A percentile compares a stretch with the other conserved stretches of the same genome.
Evolutionary conservation across 345 rosid species (phyloP).

Genomic region (Hypericum androsaemum): DNA sequence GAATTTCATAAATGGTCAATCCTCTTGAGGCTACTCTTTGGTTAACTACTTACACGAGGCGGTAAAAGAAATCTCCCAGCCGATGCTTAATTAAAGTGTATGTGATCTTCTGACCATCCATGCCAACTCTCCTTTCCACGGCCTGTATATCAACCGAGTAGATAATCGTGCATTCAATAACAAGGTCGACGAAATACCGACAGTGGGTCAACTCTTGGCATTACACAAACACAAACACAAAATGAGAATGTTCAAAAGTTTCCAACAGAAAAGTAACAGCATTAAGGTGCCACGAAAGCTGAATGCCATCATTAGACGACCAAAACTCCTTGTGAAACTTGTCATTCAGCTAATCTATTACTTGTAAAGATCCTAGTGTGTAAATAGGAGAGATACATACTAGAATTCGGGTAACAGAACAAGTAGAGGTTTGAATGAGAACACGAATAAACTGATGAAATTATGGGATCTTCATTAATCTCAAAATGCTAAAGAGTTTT

Average conservation of each 20-base stretch:
- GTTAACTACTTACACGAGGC: constrained; percentile 83
- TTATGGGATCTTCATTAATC: background rate
- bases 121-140: constrained; percentile 93
- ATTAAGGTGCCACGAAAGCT: no score
- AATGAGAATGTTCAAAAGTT: background rate
- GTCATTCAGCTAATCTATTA: no score
- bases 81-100: constrained; percentile 92
- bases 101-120: constrained; percentile 97
- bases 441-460: no score
- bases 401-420: no score
- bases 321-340: no score
- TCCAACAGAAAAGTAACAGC: background rate
- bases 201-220: no score
- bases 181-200: background rate
- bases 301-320: no score
- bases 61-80: constrained; percentile 91
- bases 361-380: no score
- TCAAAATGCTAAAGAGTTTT: background rate
- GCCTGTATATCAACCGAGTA: constrained; percentile 37
- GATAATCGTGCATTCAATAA: background rate
- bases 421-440: no score
- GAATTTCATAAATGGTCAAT: background rate
- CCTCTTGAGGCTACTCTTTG: background rate
- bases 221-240: background rate
- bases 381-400: no score